A percentile compares a stretch with the other conserved stretches of the same genome.
Evolutionary conservation across 148 eudicot species (phyloP).

Genomic region (Camellia japonica): DNA sequence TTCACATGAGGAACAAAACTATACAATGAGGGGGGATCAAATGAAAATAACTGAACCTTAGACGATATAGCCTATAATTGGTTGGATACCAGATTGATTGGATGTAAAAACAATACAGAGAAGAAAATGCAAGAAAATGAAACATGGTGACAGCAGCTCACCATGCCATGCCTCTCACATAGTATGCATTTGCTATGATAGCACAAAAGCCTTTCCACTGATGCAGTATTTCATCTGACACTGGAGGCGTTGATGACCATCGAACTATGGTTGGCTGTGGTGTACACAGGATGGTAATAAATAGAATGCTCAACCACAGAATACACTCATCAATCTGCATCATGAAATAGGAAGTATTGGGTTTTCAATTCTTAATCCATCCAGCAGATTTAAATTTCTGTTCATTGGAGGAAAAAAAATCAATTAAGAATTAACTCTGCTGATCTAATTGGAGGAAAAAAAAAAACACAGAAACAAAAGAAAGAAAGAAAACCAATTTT

Average conservation of each 20-base stretch:
- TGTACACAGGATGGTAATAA: slow-evolving; percentile 88
- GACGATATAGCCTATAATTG: not conserved
- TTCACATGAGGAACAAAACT: not conserved
- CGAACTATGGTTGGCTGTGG: slow-evolving; percentile 91
- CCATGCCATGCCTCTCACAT: slow-evolving; percentile 96
- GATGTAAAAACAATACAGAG: not conserved
- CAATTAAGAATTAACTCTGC: not conserved
- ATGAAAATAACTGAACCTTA: not conserved
- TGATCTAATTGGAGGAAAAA: not conserved
- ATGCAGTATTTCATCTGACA: slow-evolving; percentile 62
- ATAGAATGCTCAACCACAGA: slow-evolving; percentile 85
- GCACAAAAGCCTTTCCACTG: slow-evolving; percentile 98
- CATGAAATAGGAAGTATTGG: slow-evolving; percentile 2
- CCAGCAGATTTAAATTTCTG: not conserved
- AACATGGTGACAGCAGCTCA: slow-evolving; percentile 23
- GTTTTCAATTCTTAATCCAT: slow-evolving; percentile 10
- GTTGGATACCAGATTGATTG: not conserved
- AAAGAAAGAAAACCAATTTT: not conserved
- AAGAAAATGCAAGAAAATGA: not conserved
- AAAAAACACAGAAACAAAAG: not conserved
- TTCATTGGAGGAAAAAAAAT: not conserved
- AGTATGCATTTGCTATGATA: slow-evolving; percentile 91
- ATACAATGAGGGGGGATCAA: not conserved
- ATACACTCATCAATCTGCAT: slow-evolving; percentile 89
- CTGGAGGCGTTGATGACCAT: slow-evolving; percentile 86